phyloP scores from a whole-genome alignment of 2,329 filamentous ascomycete species.

The Colletotrichum viniferum region DNA sequence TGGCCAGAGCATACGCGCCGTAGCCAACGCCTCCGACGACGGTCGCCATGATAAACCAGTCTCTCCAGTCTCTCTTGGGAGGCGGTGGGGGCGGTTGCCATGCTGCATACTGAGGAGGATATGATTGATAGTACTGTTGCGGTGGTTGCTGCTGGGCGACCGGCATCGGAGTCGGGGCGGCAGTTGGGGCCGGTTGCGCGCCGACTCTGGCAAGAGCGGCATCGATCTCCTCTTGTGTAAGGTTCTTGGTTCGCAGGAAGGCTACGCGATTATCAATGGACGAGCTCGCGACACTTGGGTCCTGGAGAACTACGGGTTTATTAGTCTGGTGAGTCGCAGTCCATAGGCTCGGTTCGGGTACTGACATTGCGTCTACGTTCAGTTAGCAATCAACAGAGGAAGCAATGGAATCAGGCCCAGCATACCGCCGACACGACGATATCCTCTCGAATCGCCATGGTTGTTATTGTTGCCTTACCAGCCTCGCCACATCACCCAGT shows the following conservation, averaged over 20 bases:
- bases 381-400: neutral
- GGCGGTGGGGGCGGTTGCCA: conserved; percentile 65
- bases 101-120: conserved; percentile 54
- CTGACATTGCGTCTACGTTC: conserved; percentile 47
- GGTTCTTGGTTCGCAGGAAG: conserved; percentile 94
- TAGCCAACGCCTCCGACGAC: conserved; percentile 90
- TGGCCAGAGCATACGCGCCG: conserved; percentile 84
- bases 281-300: conserved; percentile 87
- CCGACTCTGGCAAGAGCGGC: conserved; percentile 78
- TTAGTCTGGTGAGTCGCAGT: neutral
- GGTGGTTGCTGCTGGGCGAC: conserved; percentile 42
- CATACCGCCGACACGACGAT: conserved; percentile 81
- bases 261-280: conserved; percentile 92
- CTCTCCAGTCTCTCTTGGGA: conserved; percentile 90
- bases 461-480: conserved; percentile 15
- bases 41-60: conserved; percentile 99
- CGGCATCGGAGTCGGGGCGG: conserved; percentile 42
- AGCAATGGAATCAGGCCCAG: conserved; percentile 22
- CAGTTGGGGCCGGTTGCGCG: conserved; percentile 53
- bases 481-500: neutral
- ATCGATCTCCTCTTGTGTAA: conserved; percentile 95
- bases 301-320: conserved; percentile 76
- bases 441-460: conserved; percentile 91
- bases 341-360: neutral
- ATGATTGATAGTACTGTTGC: conserved; percentile 51